Evolutionary conservation across 768 basidiomycete genomes (phyloP).

Genomic region (Serendipita sp.): DNA sequence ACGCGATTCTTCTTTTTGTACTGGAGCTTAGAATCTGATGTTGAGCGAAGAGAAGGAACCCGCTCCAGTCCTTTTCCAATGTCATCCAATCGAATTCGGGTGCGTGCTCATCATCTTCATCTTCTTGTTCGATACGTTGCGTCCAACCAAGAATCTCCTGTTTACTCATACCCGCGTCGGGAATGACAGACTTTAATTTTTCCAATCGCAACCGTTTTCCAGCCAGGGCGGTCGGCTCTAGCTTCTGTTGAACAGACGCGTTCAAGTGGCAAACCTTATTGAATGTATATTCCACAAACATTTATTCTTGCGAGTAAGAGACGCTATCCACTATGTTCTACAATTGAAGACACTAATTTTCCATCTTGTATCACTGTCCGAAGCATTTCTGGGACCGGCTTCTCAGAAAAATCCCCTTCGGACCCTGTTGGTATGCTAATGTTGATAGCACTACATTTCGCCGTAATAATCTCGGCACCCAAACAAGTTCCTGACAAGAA

Average conservation of each 20-base stretch:
- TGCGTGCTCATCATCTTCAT: neutral
- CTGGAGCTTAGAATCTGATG: slow-evolving; percentile 32
- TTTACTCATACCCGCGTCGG: neutral
- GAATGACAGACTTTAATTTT: neutral
- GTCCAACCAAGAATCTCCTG: slow-evolving; percentile 1
- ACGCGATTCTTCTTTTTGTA: slow-evolving; percentile 38
- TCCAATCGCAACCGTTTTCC: neutral
- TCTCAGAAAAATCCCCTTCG: slow-evolving; percentile 82
- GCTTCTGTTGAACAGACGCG: neutral
- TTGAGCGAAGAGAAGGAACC: slow-evolving; percentile 27
- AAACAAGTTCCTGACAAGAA: slow-evolving; percentile 78
- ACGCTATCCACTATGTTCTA: slow-evolving; percentile 43
- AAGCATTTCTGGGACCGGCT: slow-evolving; percentile 89
- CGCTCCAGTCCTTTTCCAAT: slow-evolving; percentile 11
- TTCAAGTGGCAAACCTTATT: neutral
- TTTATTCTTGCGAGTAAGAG: neutral
- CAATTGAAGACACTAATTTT: slow-evolving; percentile 72
- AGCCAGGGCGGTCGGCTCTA: neutral
- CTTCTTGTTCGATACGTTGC: neutral
- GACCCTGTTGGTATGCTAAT: slow-evolving; percentile 79
- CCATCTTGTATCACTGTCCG: slow-evolving; percentile 67
- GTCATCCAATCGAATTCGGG: neutral
- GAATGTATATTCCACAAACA: no score
- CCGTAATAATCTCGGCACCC: slow-evolving; percentile 62
- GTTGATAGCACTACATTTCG: slow-evolving; percentile 89